Evolutionary conservation across 2,329 filamentous ascomycete genomes (phyloP).

Genomic region (Colletotrichum melonis): DNA sequence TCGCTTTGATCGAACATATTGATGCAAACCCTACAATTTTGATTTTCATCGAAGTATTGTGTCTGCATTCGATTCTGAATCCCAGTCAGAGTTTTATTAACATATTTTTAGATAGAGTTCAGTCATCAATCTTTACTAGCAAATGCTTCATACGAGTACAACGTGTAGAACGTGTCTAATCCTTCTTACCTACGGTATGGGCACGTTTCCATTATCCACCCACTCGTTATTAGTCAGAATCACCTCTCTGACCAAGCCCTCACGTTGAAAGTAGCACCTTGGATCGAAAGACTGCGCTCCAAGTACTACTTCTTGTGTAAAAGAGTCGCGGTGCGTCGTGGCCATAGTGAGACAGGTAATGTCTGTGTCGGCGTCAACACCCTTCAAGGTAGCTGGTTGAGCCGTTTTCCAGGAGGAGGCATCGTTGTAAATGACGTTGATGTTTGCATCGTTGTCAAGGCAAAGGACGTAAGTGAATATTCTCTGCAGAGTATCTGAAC

Average conservation of each 20-base stretch:
- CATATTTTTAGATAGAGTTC: neutral
- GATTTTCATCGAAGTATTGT: neutral
- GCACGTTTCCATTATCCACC: neutral
- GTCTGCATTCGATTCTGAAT: neutral
- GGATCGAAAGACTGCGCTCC: neutral
- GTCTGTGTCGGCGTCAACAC: constrained; percentile 12
- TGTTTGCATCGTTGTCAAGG: neutral
- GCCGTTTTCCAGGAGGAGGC: neutral
- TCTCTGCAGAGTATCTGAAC: neutral
- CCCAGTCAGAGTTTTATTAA: neutral
- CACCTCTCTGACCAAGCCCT: constrained; percentile 1
- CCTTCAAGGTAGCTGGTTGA: neutral
- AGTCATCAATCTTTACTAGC: neutral
- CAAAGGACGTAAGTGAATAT: constrained; percentile 6
- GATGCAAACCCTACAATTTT: neutral
- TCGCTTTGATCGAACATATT: neutral
- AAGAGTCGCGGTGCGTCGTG: neutral
- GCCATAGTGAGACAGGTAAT: constrained; percentile 22
- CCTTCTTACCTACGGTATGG: neutral
- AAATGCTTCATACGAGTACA: neutral
- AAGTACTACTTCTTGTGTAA: neutral
- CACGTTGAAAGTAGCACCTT: constrained; percentile 11
- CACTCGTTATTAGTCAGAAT: neutral
- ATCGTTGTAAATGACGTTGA: constrained; percentile 9
- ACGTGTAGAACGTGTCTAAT: neutral